Evolutionary conservation across 768 basidiomycete genomes (phyloP).

Genomic region (Tulasnella sp.): DNA sequence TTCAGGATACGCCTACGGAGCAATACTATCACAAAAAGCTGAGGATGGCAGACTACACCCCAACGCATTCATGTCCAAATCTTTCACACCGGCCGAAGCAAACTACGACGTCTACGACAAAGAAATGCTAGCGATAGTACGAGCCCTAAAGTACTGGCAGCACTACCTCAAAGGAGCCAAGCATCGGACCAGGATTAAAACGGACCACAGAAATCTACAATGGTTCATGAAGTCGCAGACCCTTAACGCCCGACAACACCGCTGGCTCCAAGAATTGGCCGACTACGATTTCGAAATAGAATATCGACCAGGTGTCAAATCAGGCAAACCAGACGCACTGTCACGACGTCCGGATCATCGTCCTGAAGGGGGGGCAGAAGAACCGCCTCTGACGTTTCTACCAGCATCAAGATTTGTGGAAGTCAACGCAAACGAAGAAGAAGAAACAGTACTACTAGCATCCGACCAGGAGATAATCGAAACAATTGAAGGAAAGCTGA

Average conservation of each 20-base stretch:
- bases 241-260: neutral
- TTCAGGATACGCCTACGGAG: slow-evolving; percentile 6
- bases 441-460: too few species aligned
- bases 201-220: neutral
- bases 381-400: too few species aligned
- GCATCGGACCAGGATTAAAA: neutral
- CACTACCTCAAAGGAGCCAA: slow-evolving; percentile 10
- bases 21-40: slow-evolving; percentile 3
- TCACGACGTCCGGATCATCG: neutral
- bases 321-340: neutral
- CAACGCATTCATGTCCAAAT: slow-evolving; percentile 16
- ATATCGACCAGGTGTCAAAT: neutral
- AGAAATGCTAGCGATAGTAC: slow-evolving; percentile 30
- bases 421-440: too few species aligned
- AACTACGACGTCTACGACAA: slow-evolving; percentile 29
- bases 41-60: slow-evolving; percentile 10
- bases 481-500: too few species aligned
- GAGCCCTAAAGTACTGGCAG: slow-evolving; percentile 11
- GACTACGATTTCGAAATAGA: neutral
- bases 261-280: neutral
- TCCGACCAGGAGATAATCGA: too few species aligned
- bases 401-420: too few species aligned
- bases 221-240: neutral
- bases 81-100: slow-evolving; percentile 13
- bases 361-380: neutral